phyloP scores from a whole-genome alignment of 495 filamentous ascomycete species.

The Aspergillus nidulans region DNA sequence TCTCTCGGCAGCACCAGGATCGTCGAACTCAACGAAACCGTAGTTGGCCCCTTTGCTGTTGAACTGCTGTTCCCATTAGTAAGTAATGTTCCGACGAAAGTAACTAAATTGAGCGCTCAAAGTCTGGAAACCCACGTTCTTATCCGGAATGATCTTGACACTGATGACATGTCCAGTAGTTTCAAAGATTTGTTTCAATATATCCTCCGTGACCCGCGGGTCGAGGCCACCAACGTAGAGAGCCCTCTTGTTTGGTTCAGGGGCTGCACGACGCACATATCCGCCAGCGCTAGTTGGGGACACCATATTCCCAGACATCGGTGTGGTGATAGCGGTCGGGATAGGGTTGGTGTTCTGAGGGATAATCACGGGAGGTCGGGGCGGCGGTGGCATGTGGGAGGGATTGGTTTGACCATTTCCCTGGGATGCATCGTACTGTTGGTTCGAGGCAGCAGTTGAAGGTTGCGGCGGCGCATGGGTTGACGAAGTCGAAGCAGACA shows the following conservation, averaged over 20 bases:
- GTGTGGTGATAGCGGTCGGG: constrained; percentile 86
- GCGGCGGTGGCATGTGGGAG: constrained; percentile 88
- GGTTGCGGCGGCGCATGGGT: constrained; percentile 61
- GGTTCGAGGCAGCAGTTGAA: constrained; percentile 64
- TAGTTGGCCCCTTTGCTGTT: constrained; percentile 98
- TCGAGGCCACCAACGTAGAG: constrained; percentile 96
- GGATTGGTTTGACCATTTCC: constrained; percentile 56
- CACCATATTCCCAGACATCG: constrained; percentile 73
- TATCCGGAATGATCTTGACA: constrained; percentile 99
- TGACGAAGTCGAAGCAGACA: constrained; percentile 47
- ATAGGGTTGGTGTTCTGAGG: constrained; percentile 97
- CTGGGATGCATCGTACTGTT: constrained; percentile 63
- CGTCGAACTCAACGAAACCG: constrained; percentile 98
- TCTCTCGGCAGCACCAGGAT: constrained; percentile 90
- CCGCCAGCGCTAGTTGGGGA: constrained; percentile 76
- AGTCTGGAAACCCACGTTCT: constrained; percentile 70
- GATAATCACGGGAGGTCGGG: constrained; percentile 82
- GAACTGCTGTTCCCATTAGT: constrained; percentile 36
- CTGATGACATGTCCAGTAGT: constrained; percentile 97
- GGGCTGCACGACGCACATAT: constrained; percentile 85
- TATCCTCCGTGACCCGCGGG: constrained; percentile 92
- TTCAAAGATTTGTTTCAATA: constrained; percentile 97
- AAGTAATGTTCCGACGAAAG: constrained; percentile 5
- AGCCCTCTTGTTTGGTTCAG: constrained; percentile 97
- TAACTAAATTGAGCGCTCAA: background rate